Percentiles rank a stretch among this genome's conserved stretches.
Conservation (phyloP, 2,329 filamentous ascomycete genomes). For the Fusarium goolgardi region DNA sequence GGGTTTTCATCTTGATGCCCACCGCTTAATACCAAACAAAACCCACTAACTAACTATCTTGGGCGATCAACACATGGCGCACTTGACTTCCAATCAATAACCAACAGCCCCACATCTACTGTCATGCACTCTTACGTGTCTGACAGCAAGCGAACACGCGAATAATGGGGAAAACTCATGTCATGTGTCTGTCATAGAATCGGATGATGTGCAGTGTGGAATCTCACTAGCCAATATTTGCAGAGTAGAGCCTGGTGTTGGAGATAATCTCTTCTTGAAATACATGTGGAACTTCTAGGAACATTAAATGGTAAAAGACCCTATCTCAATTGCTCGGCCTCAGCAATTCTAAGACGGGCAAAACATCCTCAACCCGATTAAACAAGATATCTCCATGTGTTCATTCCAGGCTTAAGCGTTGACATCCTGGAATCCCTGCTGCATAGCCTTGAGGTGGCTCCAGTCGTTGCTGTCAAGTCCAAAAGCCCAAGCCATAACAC, state of each 20-base stretch:
- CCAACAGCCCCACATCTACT: not conserved
- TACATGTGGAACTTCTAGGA: not conserved
- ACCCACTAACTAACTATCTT: constrained; percentile 10
- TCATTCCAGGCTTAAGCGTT: not conserved
- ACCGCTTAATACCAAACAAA: not conserved
- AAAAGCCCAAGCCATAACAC: constrained; percentile 66
- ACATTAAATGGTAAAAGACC: not conserved
- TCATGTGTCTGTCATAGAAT: not conserved
- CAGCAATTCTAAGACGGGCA: not conserved
- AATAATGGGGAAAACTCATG: not conserved
- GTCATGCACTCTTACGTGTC: constrained; percentile 29
- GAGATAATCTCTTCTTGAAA: not conserved
- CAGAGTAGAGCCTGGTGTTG: not conserved
- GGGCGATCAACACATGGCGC: constrained; percentile 8
- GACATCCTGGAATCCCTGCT: constrained; percentile 34
- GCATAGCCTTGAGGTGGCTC: constrained; percentile 58
- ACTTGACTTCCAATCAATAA: constrained; percentile 24
- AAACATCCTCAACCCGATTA: not conserved
- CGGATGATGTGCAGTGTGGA: not conserved
- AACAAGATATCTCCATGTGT: not conserved
- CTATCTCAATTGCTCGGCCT: not conserved
- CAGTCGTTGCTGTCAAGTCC: constrained; percentile 60
- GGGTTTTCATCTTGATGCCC: constrained; percentile 10
- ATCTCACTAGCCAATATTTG: not conserved
- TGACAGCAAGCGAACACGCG: constrained; percentile 7